Evolutionary conservation across 202 grass and related monocot genomes (phyloP).

Genomic region (Elaeis oleifera): DNA sequence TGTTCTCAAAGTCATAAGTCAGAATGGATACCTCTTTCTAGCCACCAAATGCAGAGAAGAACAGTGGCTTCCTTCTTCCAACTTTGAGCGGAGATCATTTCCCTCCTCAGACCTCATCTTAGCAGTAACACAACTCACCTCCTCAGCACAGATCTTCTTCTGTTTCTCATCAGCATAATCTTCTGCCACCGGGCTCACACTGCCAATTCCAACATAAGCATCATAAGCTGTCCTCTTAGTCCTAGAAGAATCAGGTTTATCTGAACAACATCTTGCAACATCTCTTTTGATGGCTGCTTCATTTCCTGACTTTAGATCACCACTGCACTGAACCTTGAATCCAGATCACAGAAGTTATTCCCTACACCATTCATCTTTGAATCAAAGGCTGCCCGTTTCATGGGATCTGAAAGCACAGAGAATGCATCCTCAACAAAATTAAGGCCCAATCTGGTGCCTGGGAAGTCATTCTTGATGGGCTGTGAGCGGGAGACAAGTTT

Average conservation of each 20-base stretch:
- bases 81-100: neutral
- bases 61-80: constrained; percentile 5
- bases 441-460: constrained; percentile 34
- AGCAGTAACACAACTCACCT: neutral
- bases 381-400: constrained; percentile 37
- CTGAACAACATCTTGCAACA: constrained; percentile 5
- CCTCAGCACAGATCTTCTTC: constrained; percentile 26
- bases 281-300: neutral
- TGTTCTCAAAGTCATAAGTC: constrained; percentile 47
- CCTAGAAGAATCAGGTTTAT: constrained; percentile 32
- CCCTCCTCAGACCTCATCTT: constrained; percentile 10
- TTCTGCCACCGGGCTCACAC: constrained; percentile 6
- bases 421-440: constrained; percentile 45
- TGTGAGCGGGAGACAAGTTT: constrained; percentile 32
- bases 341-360: neutral
- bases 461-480: constrained; percentile 27
- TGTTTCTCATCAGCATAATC: constrained; percentile 30
- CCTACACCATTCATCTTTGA: constrained; percentile 5
- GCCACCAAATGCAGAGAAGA: neutral
- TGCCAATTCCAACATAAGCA: constrained; percentile 14
- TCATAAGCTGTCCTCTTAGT: constrained; percentile 20
- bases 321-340: neutral
- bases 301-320: constrained; percentile 4
- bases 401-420: constrained; percentile 42
- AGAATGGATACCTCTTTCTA: constrained; percentile 11